Conservation (phyloP, 1,284 basidiomycete genomes). For the Pseudozyma thailandica region DNA sequence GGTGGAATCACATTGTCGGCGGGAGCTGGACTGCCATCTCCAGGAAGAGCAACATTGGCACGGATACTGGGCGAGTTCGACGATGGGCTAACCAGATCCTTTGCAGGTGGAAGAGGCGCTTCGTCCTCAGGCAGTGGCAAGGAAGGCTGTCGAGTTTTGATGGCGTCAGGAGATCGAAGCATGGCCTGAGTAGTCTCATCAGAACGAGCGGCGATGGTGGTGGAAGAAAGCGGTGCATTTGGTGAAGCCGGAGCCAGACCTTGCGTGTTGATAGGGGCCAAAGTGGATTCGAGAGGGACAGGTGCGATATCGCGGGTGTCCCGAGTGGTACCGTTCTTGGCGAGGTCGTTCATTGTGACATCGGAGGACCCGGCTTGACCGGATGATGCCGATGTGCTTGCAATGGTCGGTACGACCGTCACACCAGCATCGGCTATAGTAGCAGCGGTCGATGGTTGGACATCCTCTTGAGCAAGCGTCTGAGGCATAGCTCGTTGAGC, state of each 20-base stretch:
- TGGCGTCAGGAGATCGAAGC: slow-evolving; percentile 27
- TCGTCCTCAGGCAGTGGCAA: slow-evolving; percentile 8
- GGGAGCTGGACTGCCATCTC: slow-evolving; percentile 3
- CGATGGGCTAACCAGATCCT: slow-evolving; percentile 3
- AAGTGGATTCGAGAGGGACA: slow-evolving; percentile 2
- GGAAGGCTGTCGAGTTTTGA: slow-evolving; percentile 2
- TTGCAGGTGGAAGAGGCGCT: slow-evolving; percentile 20
- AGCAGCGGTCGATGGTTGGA: background rate
- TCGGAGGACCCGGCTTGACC: background rate
- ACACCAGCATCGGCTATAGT: background rate
- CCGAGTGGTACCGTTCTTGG: slow-evolving; percentile 5
- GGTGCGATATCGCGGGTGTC: slow-evolving; percentile 1
- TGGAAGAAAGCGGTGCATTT: slow-evolving; percentile 29
- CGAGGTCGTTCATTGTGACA: background rate
- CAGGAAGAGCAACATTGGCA: background rate
- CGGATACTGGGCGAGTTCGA: slow-evolving; percentile 8
- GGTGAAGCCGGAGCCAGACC: slow-evolving; percentile 22
- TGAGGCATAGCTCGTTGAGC: background rate
- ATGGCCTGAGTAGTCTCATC: slow-evolving; percentile 32
- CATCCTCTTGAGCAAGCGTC: background rate
- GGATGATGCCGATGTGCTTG: background rate
- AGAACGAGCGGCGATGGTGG: slow-evolving; percentile 30
- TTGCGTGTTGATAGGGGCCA: slow-evolving; percentile 38
- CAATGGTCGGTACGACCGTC: background rate
- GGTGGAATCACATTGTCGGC: slow-evolving; percentile 52